These are phyloP conservation scores for Halophytophthora polymorphica DNA, from an alignment of 352 stramenopile species.

Conservation along the genomic window DNA sequence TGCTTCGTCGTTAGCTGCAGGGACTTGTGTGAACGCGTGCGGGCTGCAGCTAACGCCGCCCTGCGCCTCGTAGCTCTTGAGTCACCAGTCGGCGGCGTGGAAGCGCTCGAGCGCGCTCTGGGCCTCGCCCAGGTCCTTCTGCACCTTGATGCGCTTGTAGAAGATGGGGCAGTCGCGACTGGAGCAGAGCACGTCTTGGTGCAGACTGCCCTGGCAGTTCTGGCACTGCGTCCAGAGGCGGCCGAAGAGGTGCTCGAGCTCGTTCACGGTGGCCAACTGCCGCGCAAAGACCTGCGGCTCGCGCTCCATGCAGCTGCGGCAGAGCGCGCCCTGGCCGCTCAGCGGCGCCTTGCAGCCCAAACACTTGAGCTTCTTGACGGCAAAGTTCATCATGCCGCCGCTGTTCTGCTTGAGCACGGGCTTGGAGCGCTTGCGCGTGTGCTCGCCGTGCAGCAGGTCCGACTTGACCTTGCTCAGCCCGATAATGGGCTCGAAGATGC, in stretches of 20 bases:
- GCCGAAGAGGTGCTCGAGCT: slow-evolving; percentile 93
- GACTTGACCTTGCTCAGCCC: slow-evolving; percentile 90
- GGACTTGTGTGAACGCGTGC: too few relatives aligned
- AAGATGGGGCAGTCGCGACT: slow-evolving; percentile 99
- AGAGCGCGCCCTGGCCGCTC: slow-evolving; percentile 89
- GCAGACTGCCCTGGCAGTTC: slow-evolving; percentile 97
- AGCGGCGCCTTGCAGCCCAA: slow-evolving; percentile 96
- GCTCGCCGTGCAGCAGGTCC: slow-evolving; percentile 94
- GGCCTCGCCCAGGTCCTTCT: slow-evolving; percentile 95
- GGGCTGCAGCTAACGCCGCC: too few relatives aligned
- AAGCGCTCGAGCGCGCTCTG: slow-evolving; percentile 95
- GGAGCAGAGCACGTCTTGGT: slow-evolving; percentile 95
- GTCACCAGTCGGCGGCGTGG: slow-evolving; percentile 76
- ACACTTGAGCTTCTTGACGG: slow-evolving; percentile 97
- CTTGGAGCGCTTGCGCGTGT: slow-evolving; percentile 98
- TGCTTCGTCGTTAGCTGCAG: too few relatives aligned
- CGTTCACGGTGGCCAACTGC: slow-evolving; percentile 91
- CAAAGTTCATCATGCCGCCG: slow-evolving; percentile 99
- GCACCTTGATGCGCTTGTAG: slow-evolving; percentile 99
- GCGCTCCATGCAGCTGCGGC: slow-evolving; percentile 91
- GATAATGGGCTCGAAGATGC: slow-evolving; percentile 99
- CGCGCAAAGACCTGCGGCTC: slow-evolving; percentile 95
- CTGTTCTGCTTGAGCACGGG: slow-evolving; percentile 93
- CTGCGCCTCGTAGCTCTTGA: background rate
- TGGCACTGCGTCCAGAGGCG: slow-evolving; percentile 98